Evolutionary conservation across 2,329 filamentous ascomycete genomes (phyloP).

Genomic region (Cladophialophora bantiana): DNA sequence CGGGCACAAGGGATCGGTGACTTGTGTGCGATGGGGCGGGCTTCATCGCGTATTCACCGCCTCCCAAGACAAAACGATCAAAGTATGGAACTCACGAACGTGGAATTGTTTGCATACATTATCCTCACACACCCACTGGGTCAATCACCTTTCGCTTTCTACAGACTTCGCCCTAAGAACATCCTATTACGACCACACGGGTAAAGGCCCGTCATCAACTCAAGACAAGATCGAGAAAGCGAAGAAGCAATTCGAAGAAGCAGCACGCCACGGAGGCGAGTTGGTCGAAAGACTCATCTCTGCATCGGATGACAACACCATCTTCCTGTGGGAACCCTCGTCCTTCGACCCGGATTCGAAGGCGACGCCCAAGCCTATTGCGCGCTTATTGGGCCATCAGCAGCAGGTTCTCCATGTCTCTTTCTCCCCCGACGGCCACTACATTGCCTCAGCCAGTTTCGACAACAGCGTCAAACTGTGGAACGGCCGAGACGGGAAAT

Average conservation of each 20-base stretch:
- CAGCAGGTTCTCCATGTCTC: conserved; percentile 96
- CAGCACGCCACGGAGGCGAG: conserved; percentile 76
- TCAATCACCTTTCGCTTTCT: conserved; percentile 92
- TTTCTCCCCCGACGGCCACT: conserved; percentile 86
- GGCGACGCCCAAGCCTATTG: conserved; percentile 79
- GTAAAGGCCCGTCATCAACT: conserved; percentile 70
- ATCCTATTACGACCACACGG: conserved; percentile 82
- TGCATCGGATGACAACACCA: conserved; percentile 93
- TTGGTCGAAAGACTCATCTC: conserved; percentile 86
- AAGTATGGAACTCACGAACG: conserved; percentile 82
- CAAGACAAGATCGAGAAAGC: conserved; percentile 78
- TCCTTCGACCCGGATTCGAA: conserved; percentile 37
- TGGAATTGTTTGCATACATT: conserved; percentile 83
- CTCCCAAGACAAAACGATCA: conserved; percentile 90
- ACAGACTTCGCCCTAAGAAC: conserved; percentile 90
- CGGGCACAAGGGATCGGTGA: conserved; percentile 87
- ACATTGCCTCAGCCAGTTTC: conserved; percentile 88
- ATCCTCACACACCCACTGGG: conserved; percentile 86
- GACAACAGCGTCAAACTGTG: conserved; percentile 96
- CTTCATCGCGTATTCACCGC: conserved; percentile 81
- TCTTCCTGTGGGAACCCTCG: conserved; percentile 92
- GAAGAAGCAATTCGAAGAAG: conserved; percentile 82
- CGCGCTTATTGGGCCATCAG: conserved; percentile 90
- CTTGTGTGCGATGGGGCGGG: conserved; percentile 95
- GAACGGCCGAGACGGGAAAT: conserved; percentile 80